Conservation (phyloP, 495 filamentous ascomycete genomes). For the Penicillium verhagenii region DNA sequence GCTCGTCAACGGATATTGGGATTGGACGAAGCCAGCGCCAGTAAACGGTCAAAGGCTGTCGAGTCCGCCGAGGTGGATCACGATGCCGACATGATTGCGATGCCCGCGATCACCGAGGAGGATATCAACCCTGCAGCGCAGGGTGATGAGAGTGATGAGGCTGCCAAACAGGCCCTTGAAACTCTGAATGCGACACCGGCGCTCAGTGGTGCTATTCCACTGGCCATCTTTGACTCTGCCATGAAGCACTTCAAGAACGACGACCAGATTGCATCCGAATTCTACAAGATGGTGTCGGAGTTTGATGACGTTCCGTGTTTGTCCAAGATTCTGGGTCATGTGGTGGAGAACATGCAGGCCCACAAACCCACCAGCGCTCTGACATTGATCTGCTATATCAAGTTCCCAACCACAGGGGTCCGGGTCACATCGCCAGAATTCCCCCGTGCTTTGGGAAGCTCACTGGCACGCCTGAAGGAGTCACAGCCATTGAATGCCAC, state of each 20-base stretch:
- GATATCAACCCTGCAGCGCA: slow-evolving; percentile 61
- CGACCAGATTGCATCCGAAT: slow-evolving; percentile 62
- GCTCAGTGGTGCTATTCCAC: slow-evolving; percentile 83
- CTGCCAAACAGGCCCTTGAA: slow-evolving; percentile 53
- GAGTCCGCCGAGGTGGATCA: slow-evolving; percentile 34
- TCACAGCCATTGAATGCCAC: slow-evolving; percentile 23
- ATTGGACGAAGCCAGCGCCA: slow-evolving; percentile 52
- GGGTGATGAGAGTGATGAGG: slow-evolving; percentile 48
- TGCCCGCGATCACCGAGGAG: slow-evolving; percentile 62
- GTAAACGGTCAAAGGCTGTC: slow-evolving; percentile 40
- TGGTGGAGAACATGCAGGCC: slow-evolving; percentile 62
- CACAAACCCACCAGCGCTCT: slow-evolving; percentile 55
- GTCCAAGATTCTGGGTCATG: slow-evolving; percentile 69
- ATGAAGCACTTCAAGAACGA: slow-evolving; percentile 71
- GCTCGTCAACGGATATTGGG: slow-evolving; percentile 66
- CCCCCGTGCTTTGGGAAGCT: slow-evolving; percentile 64
- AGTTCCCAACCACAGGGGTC: slow-evolving; percentile 66
- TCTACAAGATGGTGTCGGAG: slow-evolving; percentile 74
- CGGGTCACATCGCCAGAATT: slow-evolving; percentile 64
- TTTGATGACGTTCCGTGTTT: slow-evolving; percentile 66
- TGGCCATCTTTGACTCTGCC: slow-evolving; percentile 87
- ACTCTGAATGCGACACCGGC: slow-evolving; percentile 75
- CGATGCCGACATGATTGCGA: slow-evolving; percentile 55
- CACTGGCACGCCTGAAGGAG: slow-evolving; percentile 59
- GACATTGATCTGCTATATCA: slow-evolving; percentile 67